Evolutionary conservation across 1,284 basidiomycete species (phyloP).

Genomic region (Ganoderma multipileum): DNA sequence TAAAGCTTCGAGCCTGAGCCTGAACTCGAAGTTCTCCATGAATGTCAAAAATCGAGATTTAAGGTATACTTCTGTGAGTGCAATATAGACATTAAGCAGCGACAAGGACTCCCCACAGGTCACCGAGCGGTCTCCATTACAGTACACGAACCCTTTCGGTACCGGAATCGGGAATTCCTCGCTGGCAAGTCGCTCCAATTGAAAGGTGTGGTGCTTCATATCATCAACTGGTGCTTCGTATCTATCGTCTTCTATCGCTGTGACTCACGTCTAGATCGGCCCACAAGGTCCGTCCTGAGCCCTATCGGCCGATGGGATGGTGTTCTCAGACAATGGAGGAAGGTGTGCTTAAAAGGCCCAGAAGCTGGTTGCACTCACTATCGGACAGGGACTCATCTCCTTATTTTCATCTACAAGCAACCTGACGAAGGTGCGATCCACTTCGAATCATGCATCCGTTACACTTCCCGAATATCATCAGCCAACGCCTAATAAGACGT

Average conservation of each 20-base stretch:
- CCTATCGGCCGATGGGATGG: neutral
- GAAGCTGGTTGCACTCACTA: neutral
- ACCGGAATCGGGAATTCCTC: too few relatives aligned
- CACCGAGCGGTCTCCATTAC: too few relatives aligned
- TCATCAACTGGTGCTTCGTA: neutral
- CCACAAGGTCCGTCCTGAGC: neutral
- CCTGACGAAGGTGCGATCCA: neutral
- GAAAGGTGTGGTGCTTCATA: neutral
- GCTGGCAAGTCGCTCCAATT: neutral
- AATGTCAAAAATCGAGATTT: too few relatives aligned
- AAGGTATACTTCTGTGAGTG: too few relatives aligned
- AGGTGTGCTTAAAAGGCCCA: constrained; percentile 1
- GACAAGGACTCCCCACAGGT: too few relatives aligned
- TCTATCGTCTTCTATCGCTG: neutral
- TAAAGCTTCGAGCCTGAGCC: too few relatives aligned
- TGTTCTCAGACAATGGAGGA: neutral
- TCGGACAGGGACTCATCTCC: neutral
- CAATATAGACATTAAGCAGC: too few relatives aligned
- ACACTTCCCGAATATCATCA: neutral
- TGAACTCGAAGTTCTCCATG: too few relatives aligned
- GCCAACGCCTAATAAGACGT: neutral
- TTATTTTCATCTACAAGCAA: neutral
- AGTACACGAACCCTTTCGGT: too few relatives aligned
- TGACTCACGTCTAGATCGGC: neutral
- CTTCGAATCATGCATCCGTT: neutral